These are phyloP conservation scores for Vicia villosa DNA, from an alignment of 306 rosid species.

Conservation along the genomic window DNA sequence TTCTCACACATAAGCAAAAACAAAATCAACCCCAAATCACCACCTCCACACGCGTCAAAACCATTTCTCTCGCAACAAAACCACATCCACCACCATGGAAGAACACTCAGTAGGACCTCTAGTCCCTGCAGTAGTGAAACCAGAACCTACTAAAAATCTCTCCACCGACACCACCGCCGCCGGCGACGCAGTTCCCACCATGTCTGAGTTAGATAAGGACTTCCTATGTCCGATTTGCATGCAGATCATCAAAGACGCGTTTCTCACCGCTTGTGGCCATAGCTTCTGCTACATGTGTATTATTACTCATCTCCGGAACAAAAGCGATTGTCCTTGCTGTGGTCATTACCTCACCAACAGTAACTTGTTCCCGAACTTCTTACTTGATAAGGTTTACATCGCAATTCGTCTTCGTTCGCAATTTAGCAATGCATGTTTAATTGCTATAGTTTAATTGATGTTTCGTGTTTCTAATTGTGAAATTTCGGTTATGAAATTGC, in stretches of 20 bases:
- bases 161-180: slow-evolving; percentile 36
- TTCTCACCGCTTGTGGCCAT: slow-evolving; percentile 90
- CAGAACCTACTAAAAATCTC: slow-evolving; percentile 24
- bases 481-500: neutral
- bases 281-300: slow-evolving; percentile 99
- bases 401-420: neutral
- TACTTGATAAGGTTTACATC: slow-evolving; percentile 92
- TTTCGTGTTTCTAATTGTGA: neutral
- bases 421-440: neutral
- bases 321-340: slow-evolving; percentile 98
- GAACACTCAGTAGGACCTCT: slow-evolving; percentile 54
- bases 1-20: neutral
- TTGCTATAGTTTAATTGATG: neutral
- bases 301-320: slow-evolving; percentile 86
- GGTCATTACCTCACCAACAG: slow-evolving; percentile 72
- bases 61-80: neutral
- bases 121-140: slow-evolving; percentile 57
- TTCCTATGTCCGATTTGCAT: slow-evolving; percentile 95
- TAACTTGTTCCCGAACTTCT: slow-evolving; percentile 77
- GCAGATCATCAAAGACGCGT: slow-evolving; percentile 88
- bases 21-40: neutral
- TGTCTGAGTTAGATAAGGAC: slow-evolving; percentile 72
- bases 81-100: slow-evolving; percentile 38
- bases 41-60: slow-evolving; percentile 11
- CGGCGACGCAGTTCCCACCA: neutral